Conservation (phyloP, 2,329 filamentous ascomycete genomes). For the Blastomyces emzantsi region DNA sequence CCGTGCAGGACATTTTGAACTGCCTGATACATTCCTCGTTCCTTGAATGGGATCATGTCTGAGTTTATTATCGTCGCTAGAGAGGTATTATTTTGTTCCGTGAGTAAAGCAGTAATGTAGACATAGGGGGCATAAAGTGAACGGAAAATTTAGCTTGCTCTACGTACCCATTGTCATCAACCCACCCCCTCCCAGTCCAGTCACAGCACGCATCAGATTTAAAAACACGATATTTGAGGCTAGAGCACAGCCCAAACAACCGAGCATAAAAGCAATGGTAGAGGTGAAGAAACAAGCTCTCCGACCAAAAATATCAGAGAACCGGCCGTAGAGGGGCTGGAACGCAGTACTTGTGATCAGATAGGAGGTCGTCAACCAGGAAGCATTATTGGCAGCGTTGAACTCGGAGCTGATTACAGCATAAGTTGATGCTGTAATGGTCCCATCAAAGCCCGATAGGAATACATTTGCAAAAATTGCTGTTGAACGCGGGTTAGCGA, state of each 20-base stretch:
- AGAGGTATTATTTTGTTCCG: neutral
- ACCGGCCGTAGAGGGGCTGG: slow-evolving; percentile 62
- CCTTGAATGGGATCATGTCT: slow-evolving; percentile 65
- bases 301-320: slow-evolving; percentile 62
- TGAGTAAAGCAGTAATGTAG: neutral
- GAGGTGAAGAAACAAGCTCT: slow-evolving; percentile 53
- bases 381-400: slow-evolving; percentile 38
- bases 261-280: slow-evolving; percentile 53
- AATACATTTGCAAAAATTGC: slow-evolving; percentile 58
- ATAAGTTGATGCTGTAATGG: slow-evolving; percentile 39
- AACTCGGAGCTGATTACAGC: slow-evolving; percentile 42
- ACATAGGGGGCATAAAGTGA: neutral
- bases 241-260: slow-evolving; percentile 60
- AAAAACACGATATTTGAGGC: slow-evolving; percentile 60
- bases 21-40: slow-evolving; percentile 62
- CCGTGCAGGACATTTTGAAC: slow-evolving; percentile 52
- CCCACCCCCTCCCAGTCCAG: slow-evolving; percentile 64
- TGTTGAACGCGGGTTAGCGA: slow-evolving; percentile 14
- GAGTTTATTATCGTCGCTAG: slow-evolving; percentile 57
- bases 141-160: neutral
- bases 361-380: slow-evolving; percentile 52
- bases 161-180: slow-evolving; percentile 52
- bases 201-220: slow-evolving; percentile 60
- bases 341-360: slow-evolving; percentile 58
- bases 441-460: slow-evolving; percentile 46